phyloP scores from a whole-genome alignment of 495 filamentous ascomycete species.

The Bathelium albidoporum region DNA sequence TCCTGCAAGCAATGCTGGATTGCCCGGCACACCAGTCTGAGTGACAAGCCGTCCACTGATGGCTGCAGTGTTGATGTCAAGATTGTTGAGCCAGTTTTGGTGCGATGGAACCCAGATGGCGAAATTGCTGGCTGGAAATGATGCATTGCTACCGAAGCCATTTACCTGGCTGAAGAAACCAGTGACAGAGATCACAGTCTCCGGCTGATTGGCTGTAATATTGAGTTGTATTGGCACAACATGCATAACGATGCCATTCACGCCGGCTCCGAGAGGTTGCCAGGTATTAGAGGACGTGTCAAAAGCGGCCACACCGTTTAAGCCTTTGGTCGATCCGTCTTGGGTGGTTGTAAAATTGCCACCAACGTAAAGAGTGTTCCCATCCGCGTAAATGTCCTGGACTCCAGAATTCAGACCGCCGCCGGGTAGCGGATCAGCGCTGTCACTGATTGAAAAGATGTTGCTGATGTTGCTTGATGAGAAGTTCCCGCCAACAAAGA shows the following conservation, averaged over 20 bases:
- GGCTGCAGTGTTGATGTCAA: slow-evolving; percentile 53
- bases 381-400: slow-evolving; percentile 52
- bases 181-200: slow-evolving; percentile 66
- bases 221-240: slow-evolving; percentile 75
- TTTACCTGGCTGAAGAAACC: slow-evolving; percentile 68
- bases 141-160: slow-evolving; percentile 50
- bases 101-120: slow-evolving; percentile 90
- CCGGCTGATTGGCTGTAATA: slow-evolving; percentile 55
- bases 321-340: slow-evolving; percentile 44
- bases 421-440: slow-evolving; percentile 49
- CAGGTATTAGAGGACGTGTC: slow-evolving; percentile 58
- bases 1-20: slow-evolving; percentile 63
- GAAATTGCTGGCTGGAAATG: slow-evolving; percentile 59
- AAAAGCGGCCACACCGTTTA: slow-evolving; percentile 69
- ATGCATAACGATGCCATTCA: slow-evolving; percentile 65
- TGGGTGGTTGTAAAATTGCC: slow-evolving; percentile 74
- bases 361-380: slow-evolving; percentile 64
- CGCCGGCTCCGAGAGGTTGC: slow-evolving; percentile 72
- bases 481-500: slow-evolving; percentile 82
- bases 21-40: slow-evolving; percentile 48
- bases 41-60: slow-evolving; percentile 64
- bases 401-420: slow-evolving; percentile 79
- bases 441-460: slow-evolving; percentile 63
- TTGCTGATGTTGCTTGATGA: slow-evolving; percentile 54
- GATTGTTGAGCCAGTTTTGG: slow-evolving; percentile 78